Conservation (phyloP, 2,329 filamentous ascomycete genomes). For the Ascochyta rabiei region DNA sequence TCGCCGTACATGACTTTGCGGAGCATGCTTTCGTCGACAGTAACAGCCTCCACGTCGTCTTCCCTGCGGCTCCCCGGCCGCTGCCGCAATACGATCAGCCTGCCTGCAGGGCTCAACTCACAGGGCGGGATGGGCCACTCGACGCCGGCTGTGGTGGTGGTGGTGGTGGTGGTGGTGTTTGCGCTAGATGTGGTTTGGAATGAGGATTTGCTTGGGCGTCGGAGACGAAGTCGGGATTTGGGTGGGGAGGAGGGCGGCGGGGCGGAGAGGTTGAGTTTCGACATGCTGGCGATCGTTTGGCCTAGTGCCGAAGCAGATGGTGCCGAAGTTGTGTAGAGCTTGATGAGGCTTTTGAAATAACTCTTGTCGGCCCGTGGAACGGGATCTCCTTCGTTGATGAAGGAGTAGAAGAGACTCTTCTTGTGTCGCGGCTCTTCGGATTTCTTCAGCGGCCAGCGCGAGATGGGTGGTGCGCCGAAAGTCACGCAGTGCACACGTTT, state of each 20-base stretch:
- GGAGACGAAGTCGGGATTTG: slow-evolving; percentile 21
- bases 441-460: slow-evolving; percentile 70
- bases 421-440: slow-evolving; percentile 53
- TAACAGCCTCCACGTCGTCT: slow-evolving; percentile 68
- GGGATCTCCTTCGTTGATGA: slow-evolving; percentile 87
- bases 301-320: slow-evolving; percentile 46
- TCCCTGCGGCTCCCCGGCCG: slow-evolving; percentile 46
- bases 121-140: slow-evolving; percentile 70
- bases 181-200: slow-evolving; percentile 27
- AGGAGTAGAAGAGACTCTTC: slow-evolving; percentile 77
- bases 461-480: slow-evolving; percentile 82
- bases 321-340: slow-evolving; percentile 69
- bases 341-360: slow-evolving; percentile 74
- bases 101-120: slow-evolving; percentile 72
- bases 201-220: slow-evolving; percentile 30
- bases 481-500: slow-evolving; percentile 82
- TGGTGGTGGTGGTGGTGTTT: slow-evolving; percentile 47
- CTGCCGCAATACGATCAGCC: slow-evolving; percentile 66
- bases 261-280: slow-evolving; percentile 32
- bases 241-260: slow-evolving; percentile 13
- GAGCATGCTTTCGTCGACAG: slow-evolving; percentile 71
- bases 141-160: slow-evolving; percentile 39
- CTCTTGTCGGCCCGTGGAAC: slow-evolving; percentile 77
- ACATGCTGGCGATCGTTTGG: slow-evolving; percentile 30
- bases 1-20: slow-evolving; percentile 79